A percentile compares a stretch with the other conserved stretches of the same genome.
Conservation (phyloP, 2,329 filamentous ascomycete species). For the Pyricularia sp. region DNA sequence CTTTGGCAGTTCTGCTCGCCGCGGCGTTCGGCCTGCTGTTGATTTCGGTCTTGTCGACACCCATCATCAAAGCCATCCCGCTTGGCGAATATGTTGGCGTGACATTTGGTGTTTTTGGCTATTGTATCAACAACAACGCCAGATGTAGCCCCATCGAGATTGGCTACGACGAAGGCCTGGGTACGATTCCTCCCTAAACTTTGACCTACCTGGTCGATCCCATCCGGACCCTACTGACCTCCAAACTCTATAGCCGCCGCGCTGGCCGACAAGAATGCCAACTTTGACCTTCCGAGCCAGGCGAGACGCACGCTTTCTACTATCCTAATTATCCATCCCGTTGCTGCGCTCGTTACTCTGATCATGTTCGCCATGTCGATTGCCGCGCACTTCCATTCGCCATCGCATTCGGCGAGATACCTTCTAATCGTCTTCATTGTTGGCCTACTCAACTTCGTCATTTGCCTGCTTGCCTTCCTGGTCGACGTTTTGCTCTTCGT, state of each 20-base stretch:
- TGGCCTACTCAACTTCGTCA: slow-evolving; percentile 72
- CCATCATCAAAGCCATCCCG: slow-evolving; percentile 77
- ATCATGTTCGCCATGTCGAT: slow-evolving; percentile 74
- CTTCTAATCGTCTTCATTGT: slow-evolving; percentile 79
- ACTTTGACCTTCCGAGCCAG: slow-evolving; percentile 46
- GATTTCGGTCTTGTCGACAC: slow-evolving; percentile 82
- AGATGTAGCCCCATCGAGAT: slow-evolving; percentile 65
- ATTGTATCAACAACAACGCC: slow-evolving; percentile 48
- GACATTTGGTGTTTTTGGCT: slow-evolving; percentile 89
- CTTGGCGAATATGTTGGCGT: slow-evolving; percentile 68
- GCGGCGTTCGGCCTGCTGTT: slow-evolving; percentile 78
- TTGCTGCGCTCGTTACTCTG: slow-evolving; percentile 78
- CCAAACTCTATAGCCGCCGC: neutral
- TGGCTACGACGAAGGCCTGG: slow-evolving; percentile 63
- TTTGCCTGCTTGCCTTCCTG: slow-evolving; percentile 79
- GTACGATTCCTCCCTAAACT: neutral
- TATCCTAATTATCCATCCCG: slow-evolving; percentile 85
- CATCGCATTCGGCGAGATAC: slow-evolving; percentile 84
- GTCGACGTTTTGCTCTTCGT: slow-evolving; percentile 93
- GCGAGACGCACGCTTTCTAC: slow-evolving; percentile 63
- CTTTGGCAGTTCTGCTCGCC: slow-evolving; percentile 76
- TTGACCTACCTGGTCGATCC: neutral
- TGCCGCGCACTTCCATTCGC: slow-evolving; percentile 75
- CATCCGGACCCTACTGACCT: slow-evolving; percentile 14
- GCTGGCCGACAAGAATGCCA: slow-evolving; percentile 18